Evolutionary conservation across 768 basidiomycete genomes (phyloP), one percentile per base, ranked within the genome.

Genomic region (Mycena albidolilacea): DNA sequence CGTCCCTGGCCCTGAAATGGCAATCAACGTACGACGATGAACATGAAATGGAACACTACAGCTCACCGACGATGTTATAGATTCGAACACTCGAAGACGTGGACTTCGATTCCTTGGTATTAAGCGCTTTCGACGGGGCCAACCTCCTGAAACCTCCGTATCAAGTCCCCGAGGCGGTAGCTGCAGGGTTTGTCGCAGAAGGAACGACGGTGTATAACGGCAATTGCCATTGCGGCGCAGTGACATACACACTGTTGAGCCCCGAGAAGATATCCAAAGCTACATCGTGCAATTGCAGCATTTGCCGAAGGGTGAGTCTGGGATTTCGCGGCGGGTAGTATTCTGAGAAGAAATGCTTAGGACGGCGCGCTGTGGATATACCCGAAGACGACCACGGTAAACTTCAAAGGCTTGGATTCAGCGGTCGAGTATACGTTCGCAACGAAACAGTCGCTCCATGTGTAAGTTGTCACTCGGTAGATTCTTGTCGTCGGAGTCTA

Each of bases 181-280:
- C 7, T 3, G 23, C 35, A 14, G 64, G 50, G 5, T 23, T 19
- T 48, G 50, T 64, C 17, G n/a, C 54, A 6, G 70, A 68, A 61
- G 70, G 67, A n/a, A 46, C 50, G 6, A 64, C n/a, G 0, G 21
- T 21, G 2, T 75, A 75, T 30, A n/a, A 54, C n/a, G 70, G 74
- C 11, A 64, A 46, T 21, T 75, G 74, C 17, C 74, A 75, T 12
- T 75, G 74, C 57, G 74, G 74, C 15, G 69, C 70, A 5, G 41
- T 75, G 0, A 23, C 9, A 0, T 75, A 68, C 38, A 43, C 57
- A 0, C 17, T 75, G 1, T 12, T 37, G 44, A 69, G 30, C 46
- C 35, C 55, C 5, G 55, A 52, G 11, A 54, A 59, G 41, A 60
- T 75, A 19, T 11, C 63, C 5, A 23, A 10, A 7, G 70, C 50